A percentile compares a stretch with the other conserved stretches of the same genome.
Evolutionary conservation across 306 rosid genomes (phyloP).

Genomic region (peach (Prunus persica)): DNA sequence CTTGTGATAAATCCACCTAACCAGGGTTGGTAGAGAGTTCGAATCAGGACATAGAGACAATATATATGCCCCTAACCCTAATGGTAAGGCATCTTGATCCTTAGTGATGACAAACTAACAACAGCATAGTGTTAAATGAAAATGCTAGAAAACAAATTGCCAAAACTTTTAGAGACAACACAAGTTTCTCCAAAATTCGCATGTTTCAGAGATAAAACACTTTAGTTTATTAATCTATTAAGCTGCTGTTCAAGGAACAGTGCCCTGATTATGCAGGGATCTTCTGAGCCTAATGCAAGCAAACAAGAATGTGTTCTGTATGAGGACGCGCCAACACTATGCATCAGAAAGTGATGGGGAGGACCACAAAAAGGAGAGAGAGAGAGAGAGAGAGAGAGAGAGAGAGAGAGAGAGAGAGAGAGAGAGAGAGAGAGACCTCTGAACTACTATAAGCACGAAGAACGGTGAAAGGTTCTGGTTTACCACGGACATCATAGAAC

Average conservation of each 20-base stretch:
- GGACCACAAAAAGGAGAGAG: background rate
- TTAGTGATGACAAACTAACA: background rate
- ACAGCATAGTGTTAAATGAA: background rate
- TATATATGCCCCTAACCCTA: background rate
- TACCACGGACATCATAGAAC: constrained; percentile 94
- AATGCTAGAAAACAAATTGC: background rate
- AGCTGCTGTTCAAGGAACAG: background rate
- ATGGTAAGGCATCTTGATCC: background rate
- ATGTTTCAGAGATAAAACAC: background rate
- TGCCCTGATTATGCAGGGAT: background rate
- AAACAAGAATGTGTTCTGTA: background rate
- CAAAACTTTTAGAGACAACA: background rate
- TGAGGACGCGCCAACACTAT: background rate
- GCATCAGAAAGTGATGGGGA: background rate
- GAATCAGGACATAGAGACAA: background rate
- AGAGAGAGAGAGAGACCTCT: constrained; percentile 34
- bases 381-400: too few relatives aligned
- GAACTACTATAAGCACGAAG: constrained; percentile 78
- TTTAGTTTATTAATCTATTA: background rate
- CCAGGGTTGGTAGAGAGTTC: background rate
- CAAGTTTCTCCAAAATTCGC: constrained; percentile 1
- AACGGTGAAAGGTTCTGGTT: constrained; percentile 86
- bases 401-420: background rate
- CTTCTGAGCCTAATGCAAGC: background rate
- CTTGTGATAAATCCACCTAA: background rate